These are phyloP conservation scores for Exserohilum turcica DNA, from an alignment of 2,329 filamentous ascomycete species.

Conservation along the genomic window DNA sequence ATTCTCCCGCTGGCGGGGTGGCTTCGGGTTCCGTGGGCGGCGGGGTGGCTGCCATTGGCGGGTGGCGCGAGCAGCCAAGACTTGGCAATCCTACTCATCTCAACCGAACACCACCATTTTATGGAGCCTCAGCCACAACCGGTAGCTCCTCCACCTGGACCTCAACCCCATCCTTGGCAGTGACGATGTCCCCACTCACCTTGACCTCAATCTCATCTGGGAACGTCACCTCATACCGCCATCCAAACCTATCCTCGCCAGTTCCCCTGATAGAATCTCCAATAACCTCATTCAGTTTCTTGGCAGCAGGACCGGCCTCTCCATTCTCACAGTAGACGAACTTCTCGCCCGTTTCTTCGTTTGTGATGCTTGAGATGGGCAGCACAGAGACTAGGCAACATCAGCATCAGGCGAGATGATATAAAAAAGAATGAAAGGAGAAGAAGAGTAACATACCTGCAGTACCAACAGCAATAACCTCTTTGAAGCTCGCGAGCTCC, in stretches of 20 bases:
- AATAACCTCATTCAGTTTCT: constrained; percentile 1
- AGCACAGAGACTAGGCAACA: constrained; percentile 13
- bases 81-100: too few relatives aligned
- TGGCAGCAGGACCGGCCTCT: neutral
- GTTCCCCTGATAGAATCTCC: neutral
- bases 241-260: neutral
- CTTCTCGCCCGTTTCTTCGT: constrained; percentile 20
- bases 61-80: too few relatives aligned
- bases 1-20: too few relatives aligned
- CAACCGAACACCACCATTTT: too few relatives aligned
- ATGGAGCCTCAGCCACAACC: too few relatives aligned
- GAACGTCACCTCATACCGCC: neutral
- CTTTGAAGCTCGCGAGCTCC: constrained; percentile 23
- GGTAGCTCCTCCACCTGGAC: too few relatives aligned
- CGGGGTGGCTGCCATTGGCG: too few relatives aligned
- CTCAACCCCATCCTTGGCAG: too few relatives aligned
- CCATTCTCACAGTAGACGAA: constrained; percentile 21
- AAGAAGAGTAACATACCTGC: constrained; percentile 4
- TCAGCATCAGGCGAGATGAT: neutral
- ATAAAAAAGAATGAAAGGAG: neutral
- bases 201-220: neutral
- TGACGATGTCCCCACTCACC: neutral
- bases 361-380: constrained; percentile 18
- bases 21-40: too few relatives aligned
- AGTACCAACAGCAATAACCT: constrained; percentile 31